These are phyloP conservation scores for Tolypocladium endophyticum DNA, from an alignment of 2,329 filamentous ascomycete species.

Conservation along the genomic window DNA sequence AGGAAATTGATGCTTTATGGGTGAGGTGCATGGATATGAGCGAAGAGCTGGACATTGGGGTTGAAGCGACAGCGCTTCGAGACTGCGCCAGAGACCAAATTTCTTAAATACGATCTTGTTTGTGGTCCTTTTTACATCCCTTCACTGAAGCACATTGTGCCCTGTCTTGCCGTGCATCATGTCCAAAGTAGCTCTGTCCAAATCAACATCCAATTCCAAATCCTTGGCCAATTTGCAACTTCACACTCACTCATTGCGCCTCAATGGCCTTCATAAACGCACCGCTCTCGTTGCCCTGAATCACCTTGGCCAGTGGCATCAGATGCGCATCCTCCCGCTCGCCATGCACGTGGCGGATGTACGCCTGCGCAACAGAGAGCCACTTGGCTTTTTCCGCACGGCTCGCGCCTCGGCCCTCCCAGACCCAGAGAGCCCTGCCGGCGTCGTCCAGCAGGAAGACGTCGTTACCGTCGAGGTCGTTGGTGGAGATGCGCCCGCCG, in stretches of 20 bases:
- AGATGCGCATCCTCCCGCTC: conserved; percentile 23
- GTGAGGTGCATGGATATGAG: neutral
- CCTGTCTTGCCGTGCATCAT: too few relatives aligned
- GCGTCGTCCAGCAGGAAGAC: conserved; percentile 52
- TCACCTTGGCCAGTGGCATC: conserved; percentile 45
- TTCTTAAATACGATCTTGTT: too few relatives aligned
- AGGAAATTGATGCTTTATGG: neutral
- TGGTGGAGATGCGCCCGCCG: conserved; percentile 28
- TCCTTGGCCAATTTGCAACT: too few relatives aligned
- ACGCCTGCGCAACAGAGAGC: conserved; percentile 48
- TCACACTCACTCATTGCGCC: conserved; percentile 3
- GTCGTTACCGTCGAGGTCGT: conserved; percentile 47
- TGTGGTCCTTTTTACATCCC: too few relatives aligned
- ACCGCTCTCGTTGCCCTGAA: conserved; percentile 42
- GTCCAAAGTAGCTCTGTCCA: neutral
- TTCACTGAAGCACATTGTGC: too few relatives aligned
- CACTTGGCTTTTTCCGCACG: conserved; percentile 47
- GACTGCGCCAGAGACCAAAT: too few relatives aligned
- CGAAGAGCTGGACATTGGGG: neutral
- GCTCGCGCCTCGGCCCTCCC: conserved; percentile 52
- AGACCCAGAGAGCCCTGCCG: conserved; percentile 52
- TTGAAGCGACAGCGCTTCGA: too few relatives aligned
- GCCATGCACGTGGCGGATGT: conserved; percentile 32
- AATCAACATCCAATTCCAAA: too few relatives aligned
- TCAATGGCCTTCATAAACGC: conserved; percentile 39